Conservation (phyloP, 305 asterid species). For the Lippia alba region DNA sequence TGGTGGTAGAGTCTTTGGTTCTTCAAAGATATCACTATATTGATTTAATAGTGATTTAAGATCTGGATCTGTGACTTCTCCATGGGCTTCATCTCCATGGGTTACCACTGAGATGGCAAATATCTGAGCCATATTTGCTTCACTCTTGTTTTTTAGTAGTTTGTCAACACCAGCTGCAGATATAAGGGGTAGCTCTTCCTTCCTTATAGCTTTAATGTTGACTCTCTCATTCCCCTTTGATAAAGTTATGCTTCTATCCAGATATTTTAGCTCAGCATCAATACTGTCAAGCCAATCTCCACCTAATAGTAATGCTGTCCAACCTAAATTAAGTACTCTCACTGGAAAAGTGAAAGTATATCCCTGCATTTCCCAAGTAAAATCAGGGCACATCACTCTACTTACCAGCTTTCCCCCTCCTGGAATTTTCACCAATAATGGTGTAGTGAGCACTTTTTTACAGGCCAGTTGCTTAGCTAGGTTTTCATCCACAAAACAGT, state of each 20-base stretch:
- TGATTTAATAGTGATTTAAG: rapidly evolving
- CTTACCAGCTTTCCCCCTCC: background rate
- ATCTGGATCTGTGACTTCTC: too few relatives aligned
- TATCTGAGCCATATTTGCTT: too few relatives aligned
- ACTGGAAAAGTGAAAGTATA: background rate
- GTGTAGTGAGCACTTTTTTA: background rate
- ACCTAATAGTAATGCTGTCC: background rate
- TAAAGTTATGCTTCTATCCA: background rate
- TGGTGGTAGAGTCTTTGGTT: background rate
- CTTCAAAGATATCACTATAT: background rate
- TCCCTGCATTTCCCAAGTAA: background rate
- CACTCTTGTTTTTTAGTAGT: too few relatives aligned
- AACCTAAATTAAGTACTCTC: background rate
- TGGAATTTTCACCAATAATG: background rate
- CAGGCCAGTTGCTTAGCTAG: background rate
- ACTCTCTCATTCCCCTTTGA: too few relatives aligned
- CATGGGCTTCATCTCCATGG: too few relatives aligned
- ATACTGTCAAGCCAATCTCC: background rate
- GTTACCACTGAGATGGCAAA: too few relatives aligned
- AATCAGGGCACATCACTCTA: background rate
- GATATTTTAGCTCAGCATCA: background rate
- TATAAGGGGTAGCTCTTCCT: too few relatives aligned
- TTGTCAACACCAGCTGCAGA: too few relatives aligned
- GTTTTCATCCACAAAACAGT: background rate
- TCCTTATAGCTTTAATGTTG: too few relatives aligned